Conservation (phyloP, 2,329 filamentous ascomycete species). For the Colletotrichum truncatum region DNA sequence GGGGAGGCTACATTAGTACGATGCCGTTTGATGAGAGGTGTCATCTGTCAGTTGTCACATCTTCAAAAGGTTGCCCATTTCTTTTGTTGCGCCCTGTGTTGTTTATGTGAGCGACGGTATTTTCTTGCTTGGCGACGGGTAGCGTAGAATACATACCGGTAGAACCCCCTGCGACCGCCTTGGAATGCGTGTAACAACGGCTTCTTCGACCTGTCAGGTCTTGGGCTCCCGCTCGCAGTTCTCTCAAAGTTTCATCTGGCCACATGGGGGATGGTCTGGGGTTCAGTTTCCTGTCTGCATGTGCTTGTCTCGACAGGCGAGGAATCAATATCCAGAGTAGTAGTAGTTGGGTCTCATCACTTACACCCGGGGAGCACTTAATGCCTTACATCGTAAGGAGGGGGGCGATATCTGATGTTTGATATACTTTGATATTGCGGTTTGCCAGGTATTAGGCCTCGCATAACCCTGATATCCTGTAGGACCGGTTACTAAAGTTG, state of each 20-base stretch:
- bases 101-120: too few species aligned
- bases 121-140: too few species aligned
- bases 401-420: too few species aligned
- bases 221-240: constrained; percentile 1
- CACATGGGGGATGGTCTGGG: neutral
- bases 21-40: constrained; percentile 25
- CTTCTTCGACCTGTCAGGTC: constrained; percentile 18
- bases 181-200: constrained; percentile 13
- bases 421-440: too few species aligned
- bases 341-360: neutral
- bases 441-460: neutral
- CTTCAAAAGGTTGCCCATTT: constrained; percentile 21
- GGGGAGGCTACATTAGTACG: constrained; percentile 16
- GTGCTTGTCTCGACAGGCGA: too few species aligned
- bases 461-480: neutral
- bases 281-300: too few species aligned
- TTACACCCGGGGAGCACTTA: constrained; percentile 5
- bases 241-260: constrained; percentile 12
- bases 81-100: constrained; percentile 1
- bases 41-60: constrained; percentile 31
- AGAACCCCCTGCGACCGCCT: too few species aligned
- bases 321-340: too few species aligned
- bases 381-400: constrained; percentile 7
- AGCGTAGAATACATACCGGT: too few species aligned
- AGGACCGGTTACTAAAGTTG: neutral